Evolutionary conservation across 75 land plant species (phyloP).

Genomic region (Pinus taeda): DNA sequence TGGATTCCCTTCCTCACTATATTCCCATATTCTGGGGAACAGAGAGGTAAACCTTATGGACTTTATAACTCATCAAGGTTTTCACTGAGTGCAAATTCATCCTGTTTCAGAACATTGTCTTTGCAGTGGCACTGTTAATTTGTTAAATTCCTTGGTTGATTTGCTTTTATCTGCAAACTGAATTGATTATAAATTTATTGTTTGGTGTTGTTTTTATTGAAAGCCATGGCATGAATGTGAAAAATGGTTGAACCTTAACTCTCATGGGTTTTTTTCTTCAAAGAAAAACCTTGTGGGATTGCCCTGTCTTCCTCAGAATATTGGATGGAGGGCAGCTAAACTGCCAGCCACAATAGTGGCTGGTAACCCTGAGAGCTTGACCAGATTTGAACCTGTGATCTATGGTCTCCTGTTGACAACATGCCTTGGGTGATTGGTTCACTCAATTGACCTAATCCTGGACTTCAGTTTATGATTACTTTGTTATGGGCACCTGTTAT

Average conservation of each 20-base stretch:
- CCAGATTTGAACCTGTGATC: too few relatives aligned
- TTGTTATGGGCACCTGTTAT: neutral
- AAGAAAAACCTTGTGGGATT: too few relatives aligned
- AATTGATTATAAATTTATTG: neutral
- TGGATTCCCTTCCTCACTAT: neutral
- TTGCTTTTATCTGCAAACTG: neutral
- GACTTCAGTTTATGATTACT: neutral
- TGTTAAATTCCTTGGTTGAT: neutral
- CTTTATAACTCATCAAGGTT: neutral
- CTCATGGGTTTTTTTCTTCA: neutral
- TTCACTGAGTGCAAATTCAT: neutral
- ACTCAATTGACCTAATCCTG: too few relatives aligned
- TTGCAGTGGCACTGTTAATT: neutral
- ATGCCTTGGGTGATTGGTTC: too few relatives aligned
- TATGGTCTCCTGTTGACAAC: too few relatives aligned
- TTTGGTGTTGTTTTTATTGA: neutral
- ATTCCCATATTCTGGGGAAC: neutral
- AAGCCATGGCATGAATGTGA: neutral
- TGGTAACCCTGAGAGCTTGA: too few relatives aligned
- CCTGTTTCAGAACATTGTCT: neutral
- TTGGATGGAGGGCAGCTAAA: too few relatives aligned
- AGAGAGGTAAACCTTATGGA: neutral
- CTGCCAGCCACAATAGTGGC: too few relatives aligned
- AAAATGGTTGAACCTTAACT: neutral
- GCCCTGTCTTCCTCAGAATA: too few relatives aligned